Conservation (phyloP, 2,329 filamentous ascomycete species). For the Gaeumannomyces tritici region DNA sequence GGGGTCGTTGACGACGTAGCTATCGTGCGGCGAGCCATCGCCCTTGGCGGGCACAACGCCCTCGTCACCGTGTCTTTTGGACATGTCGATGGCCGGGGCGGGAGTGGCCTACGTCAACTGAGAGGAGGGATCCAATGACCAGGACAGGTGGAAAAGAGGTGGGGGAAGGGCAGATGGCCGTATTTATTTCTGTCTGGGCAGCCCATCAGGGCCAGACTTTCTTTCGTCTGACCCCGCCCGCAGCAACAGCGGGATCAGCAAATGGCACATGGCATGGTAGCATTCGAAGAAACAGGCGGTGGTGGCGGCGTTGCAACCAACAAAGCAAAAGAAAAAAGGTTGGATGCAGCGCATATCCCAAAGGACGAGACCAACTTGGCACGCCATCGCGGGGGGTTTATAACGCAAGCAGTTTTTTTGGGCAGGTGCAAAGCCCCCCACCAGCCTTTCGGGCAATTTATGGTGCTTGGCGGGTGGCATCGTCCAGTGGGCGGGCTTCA, state of each 20-base stretch:
- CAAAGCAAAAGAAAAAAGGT: background rate
- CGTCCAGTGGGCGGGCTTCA: too few species aligned
- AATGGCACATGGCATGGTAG: background rate
- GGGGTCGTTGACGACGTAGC: background rate
- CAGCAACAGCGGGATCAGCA: background rate
- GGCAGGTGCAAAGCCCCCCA: background rate
- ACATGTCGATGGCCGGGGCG: background rate
- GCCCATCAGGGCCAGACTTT: background rate
- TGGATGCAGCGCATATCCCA: background rate
- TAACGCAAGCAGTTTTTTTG: slow-evolving; percentile 2
- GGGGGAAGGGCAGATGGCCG: background rate
- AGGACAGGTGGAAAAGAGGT: too few species aligned
- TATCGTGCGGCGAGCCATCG: background rate
- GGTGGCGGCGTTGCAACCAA: background rate
- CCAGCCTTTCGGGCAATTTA: background rate
- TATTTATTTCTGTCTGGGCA: background rate
- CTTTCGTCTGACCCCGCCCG: background rate
- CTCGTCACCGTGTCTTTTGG: background rate
- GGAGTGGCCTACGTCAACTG: too few species aligned
- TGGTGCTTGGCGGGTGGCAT: background rate
- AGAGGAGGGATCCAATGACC: background rate
- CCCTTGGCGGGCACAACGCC: background rate
- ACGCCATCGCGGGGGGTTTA: background rate
- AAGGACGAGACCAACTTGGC: background rate
- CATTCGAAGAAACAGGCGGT: too few species aligned